Base-by-base conservation (phyloP, 2,329 filamentous ascomycete genomes). In the Harringtonia lauricola region DNA sequence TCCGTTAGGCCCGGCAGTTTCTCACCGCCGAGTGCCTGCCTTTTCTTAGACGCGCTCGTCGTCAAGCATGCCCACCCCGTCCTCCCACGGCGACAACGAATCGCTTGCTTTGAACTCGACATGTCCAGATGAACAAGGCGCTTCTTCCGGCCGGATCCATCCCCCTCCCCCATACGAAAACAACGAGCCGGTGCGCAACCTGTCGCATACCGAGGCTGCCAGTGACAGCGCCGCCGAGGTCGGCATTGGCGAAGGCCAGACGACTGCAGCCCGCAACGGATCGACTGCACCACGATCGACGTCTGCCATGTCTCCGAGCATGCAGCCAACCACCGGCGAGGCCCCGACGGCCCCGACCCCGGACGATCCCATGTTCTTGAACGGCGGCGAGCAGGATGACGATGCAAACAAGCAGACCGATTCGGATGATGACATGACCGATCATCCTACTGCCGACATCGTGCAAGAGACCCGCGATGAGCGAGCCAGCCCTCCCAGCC, bases 261-360 rank as follows among this genome's bases (percentile, higher is more conserved):
- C 17, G 22, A 14, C 36, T 3, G 12, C 18, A 5, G 21, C 18
- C 8, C 13, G 29, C 22, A 35, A n/a, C 26, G 39, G 19, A 10
- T 19, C 29, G 24, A 48, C n/a, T 28, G 45, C 24, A 59, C 60
- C 15, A 62, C 67, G 41, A 55, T 61, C 48, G 15, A 62, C 64
- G n/a, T 59, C 61, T 7, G 67, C 66, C 39, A 59, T 65, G 55
- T 70, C 70, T 5, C 67, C 67, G 15, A 57, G 56, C 9, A 61
- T 65, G n/a, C 61, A 59, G 30, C 59, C 61, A 10, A 12, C 9
- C 26, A 39, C n/a, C n/a, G n/a, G 19, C 36, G 39, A 44, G n/a
- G 26, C 31, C 14, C 29, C 42, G 2, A 2, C 42, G 13, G 8
- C 41, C 2, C 33, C 31, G 36, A 49, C 51, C 12, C 12, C 49